Evolutionary conservation across 2,329 filamentous ascomycete genomes (phyloP).

Genomic region (Eutypella sp.): DNA sequence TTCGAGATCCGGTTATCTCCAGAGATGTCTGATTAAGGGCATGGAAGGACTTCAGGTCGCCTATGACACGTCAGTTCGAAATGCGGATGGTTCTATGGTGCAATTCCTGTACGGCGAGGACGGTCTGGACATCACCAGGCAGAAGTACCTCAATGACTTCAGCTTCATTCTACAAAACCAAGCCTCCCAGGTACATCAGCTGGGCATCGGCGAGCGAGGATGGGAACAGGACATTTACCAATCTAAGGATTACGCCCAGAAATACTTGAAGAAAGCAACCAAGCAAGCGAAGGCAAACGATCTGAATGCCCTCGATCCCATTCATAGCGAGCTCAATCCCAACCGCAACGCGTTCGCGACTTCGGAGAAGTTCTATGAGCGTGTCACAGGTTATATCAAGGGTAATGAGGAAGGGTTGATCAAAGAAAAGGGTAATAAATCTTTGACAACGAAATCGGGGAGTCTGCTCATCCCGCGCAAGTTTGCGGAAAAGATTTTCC

Average conservation of each 20-base stretch:
- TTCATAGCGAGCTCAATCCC: conserved; percentile 67
- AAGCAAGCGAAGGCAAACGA: conserved; percentile 61
- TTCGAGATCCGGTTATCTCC: conserved; percentile 90
- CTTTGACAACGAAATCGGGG: conserved; percentile 17
- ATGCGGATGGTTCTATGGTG: conserved; percentile 86
- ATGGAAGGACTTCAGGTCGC: conserved; percentile 92
- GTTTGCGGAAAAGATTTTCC: conserved; percentile 77
- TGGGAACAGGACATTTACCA: conserved; percentile 37
- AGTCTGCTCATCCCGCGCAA: conserved; percentile 43
- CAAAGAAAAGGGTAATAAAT: conserved; percentile 41
- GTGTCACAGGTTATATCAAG: conserved; percentile 72
- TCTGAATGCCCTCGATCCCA: conserved; percentile 65
- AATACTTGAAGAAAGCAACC: conserved; percentile 75
- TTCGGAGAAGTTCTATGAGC: conserved; percentile 77
- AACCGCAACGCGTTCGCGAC: conserved; percentile 77
- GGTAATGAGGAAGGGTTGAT: conserved; percentile 63
- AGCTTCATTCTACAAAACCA: conserved; percentile 86
- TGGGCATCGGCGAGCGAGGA: conserved; percentile 57
- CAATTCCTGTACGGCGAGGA: conserved; percentile 98
- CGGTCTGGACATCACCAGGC: conserved; percentile 88
- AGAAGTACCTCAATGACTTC: conserved; percentile 86
- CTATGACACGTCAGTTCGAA: conserved; percentile 90
- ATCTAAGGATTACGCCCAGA: conserved; percentile 58
- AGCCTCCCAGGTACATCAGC: conserved; percentile 69
- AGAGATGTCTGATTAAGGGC: conserved; percentile 95